Conservation (phyloP, 2,329 filamentous ascomycete genomes). For the Cordyceps javanica region DNA sequence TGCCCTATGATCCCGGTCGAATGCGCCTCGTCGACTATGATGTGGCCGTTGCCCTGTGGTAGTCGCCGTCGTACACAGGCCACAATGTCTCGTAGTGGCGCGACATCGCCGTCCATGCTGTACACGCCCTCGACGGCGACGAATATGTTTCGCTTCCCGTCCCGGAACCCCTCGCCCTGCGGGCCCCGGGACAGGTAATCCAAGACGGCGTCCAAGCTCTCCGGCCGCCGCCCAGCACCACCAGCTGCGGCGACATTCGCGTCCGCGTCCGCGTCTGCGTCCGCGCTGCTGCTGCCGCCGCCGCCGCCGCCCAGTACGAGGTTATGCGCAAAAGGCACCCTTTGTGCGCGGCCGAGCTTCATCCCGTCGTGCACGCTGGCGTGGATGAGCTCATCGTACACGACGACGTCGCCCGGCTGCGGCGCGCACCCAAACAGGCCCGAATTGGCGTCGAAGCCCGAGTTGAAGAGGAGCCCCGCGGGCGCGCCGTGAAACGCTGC, state of each 20-base stretch:
- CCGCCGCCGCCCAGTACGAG: constrained; percentile 24
- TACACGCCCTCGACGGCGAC: constrained; percentile 67
- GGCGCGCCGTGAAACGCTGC: constrained; percentile 41
- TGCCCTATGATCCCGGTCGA: constrained; percentile 55
- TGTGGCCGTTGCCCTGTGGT: constrained; percentile 50
- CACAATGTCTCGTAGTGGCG: constrained; percentile 56
- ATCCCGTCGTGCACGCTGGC: constrained; percentile 76
- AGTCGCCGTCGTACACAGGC: constrained; percentile 49
- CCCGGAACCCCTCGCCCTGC: constrained; percentile 24
- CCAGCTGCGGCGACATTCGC: not conserved
- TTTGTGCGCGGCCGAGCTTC: constrained; percentile 52
- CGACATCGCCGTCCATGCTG: constrained; percentile 77
- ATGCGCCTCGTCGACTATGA: constrained; percentile 65
- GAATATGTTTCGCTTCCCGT: constrained; percentile 50
- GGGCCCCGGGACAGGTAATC: constrained; percentile 27
- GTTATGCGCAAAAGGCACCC: constrained; percentile 53
- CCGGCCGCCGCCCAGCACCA: not conserved
- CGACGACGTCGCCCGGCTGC: constrained; percentile 53
- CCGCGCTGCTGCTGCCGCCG: too few species aligned
- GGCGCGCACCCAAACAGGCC: constrained; percentile 57
- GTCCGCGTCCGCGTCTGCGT: not conserved
- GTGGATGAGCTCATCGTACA: constrained; percentile 72
- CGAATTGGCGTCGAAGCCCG: constrained; percentile 61
- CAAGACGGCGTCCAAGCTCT: constrained; percentile 24
- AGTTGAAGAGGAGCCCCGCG: constrained; percentile 46